Evolutionary conservation across 768 basidiomycete genomes (phyloP).

Genomic region (Collybia mongolica): DNA sequence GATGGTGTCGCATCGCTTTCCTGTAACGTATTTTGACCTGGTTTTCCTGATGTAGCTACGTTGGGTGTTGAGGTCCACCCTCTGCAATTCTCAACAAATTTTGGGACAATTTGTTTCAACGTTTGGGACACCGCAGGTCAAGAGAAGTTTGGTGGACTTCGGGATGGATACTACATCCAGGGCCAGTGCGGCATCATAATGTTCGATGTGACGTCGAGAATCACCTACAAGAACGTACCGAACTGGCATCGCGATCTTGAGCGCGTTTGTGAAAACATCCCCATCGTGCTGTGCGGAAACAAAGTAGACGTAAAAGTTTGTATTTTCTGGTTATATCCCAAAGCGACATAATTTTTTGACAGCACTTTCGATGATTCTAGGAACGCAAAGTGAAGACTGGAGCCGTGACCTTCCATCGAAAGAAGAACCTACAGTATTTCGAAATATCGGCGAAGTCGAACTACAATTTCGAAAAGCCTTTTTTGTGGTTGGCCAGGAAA

Average conservation of each 20-base stretch:
- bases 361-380: constrained; percentile 37
- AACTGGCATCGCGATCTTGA: constrained; percentile 99
- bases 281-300: constrained; percentile 99
- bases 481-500: constrained; percentile 99
- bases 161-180: constrained; percentile 95
- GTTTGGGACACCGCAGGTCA: constrained; percentile 99
- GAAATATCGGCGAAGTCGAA: constrained; percentile 99
- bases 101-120: constrained; percentile 98
- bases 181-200: constrained; percentile 99
- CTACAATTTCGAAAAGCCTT: constrained; percentile 99
- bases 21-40: constrained; percentile 11
- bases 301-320: constrained; percentile 98
- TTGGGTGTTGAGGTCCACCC: constrained; percentile 99
- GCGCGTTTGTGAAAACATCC: constrained; percentile 99
- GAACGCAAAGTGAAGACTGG: constrained; percentile 99
- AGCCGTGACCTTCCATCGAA: constrained; percentile 98
- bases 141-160: constrained; percentile 99
- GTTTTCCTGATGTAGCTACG: constrained; percentile 62
- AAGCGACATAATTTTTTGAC: constrained; percentile 4
- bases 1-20: constrained; percentile 15
- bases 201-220: constrained; percentile 99
- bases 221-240: constrained; percentile 99
- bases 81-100: constrained; percentile 94
- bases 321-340: constrained; percentile 9
- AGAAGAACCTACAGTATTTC: constrained; percentile 99